Percentiles rank a stretch among this genome's conserved stretches.
Evolutionary conservation across 1,284 basidiomycete genomes (phyloP).

Genomic region (Hortiboletus rubellus): DNA sequence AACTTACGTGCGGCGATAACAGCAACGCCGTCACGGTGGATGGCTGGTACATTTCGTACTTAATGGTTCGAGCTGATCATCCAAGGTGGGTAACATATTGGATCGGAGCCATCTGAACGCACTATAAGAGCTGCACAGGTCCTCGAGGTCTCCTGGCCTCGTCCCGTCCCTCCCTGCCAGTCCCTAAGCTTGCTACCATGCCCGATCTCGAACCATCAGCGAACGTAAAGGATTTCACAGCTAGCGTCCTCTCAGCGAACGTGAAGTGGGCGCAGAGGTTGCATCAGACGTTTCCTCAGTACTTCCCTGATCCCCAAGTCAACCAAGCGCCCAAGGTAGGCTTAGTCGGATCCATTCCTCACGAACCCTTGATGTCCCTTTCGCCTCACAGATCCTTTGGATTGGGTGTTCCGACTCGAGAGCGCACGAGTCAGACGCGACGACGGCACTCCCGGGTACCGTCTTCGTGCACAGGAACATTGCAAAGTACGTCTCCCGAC

Average conservation of each 20-base stretch:
- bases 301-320: conserved; percentile 18
- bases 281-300: conserved; percentile 26
- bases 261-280: conserved; percentile 22
- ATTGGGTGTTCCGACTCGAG: conserved; percentile 55
- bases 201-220: background rate
- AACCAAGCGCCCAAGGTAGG: conserved; percentile 26
- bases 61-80: background rate
- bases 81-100: background rate
- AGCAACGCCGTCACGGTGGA: background rate
- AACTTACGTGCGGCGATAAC: background rate
- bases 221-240: background rate
- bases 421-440: conserved; percentile 44
- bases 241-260: conserved; percentile 15
- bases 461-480: conserved; percentile 55
- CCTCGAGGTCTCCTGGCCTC: background rate
- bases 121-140: background rate
- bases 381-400: conserved; percentile 46
- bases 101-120: background rate
- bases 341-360: background rate
- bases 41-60: background rate
- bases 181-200: conserved; percentile 1
- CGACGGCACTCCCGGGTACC: conserved; percentile 44
- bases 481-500: conserved; percentile 39
- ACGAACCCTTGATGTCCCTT: background rate
- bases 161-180: background rate